A percentile compares a stretch with the other conserved stretches of the same genome.
Evolutionary conservation across 2,329 filamentous ascomycete species (phyloP).

Genomic region (Esteya vermicola): DNA sequence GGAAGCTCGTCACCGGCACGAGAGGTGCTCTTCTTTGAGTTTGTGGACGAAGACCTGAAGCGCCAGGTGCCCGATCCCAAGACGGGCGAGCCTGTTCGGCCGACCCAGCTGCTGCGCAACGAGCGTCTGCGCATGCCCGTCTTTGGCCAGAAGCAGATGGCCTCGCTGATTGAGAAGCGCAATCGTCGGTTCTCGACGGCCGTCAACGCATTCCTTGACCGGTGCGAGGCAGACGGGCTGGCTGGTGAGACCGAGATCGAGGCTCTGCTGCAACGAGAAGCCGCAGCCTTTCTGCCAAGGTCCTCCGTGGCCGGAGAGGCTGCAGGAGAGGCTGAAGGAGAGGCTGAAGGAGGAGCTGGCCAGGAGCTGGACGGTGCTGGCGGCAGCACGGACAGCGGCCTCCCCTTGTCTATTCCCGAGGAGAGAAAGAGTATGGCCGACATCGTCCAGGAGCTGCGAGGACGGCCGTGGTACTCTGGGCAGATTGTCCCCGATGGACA

Average conservation of each 20-base stretch:
- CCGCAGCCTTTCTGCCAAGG: constrained; percentile 52
- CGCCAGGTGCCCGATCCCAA: constrained; percentile 58
- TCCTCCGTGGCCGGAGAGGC: too few relatives aligned
- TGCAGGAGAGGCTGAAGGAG: constrained; percentile 17
- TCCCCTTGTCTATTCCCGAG: constrained; percentile 61
- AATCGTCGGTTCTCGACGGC: constrained; percentile 72
- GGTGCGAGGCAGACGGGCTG: constrained; percentile 44
- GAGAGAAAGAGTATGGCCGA: constrained; percentile 70
- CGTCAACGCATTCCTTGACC: constrained; percentile 61
- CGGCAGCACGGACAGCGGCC: constrained; percentile 21
- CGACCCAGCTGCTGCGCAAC: constrained; percentile 53
- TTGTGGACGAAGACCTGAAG: constrained; percentile 81
- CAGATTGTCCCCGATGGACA: constrained; percentile 93
- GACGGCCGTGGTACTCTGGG: constrained; percentile 72
- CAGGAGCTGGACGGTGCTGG: background rate
- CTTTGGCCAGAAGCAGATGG: constrained; percentile 86
- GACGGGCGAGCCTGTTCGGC: constrained; percentile 57
- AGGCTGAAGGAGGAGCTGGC: background rate
- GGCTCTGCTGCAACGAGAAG: constrained; percentile 43
- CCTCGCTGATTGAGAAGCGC: constrained; percentile 73
- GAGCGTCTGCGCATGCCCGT: constrained; percentile 85
- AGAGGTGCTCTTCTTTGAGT: constrained; percentile 75
- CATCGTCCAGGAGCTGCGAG: constrained; percentile 73
- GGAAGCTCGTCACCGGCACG: constrained; percentile 6
- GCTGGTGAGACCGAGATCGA: constrained; percentile 23